phyloP scores from a whole-genome alignment of 441 rosid genomes.

The Iberis amara region DNA sequence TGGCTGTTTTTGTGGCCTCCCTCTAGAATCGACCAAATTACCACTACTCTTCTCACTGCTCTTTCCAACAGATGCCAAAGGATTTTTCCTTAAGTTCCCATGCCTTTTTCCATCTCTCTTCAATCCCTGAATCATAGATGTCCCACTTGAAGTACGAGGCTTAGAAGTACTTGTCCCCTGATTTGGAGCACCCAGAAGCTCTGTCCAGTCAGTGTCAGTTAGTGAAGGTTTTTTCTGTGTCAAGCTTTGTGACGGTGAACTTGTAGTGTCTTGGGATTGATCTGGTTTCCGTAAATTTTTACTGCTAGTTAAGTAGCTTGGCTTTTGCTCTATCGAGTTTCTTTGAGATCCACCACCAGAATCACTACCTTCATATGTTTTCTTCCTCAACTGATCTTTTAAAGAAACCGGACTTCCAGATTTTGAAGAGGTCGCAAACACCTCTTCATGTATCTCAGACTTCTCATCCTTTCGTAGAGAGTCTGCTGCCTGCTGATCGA shows the following conservation, averaged over 20 bases:
- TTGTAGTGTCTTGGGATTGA: slow-evolving; percentile 34
- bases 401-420: slow-evolving; percentile 52
- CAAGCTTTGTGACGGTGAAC: slow-evolving; percentile 24
- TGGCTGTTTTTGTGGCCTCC: slow-evolving; percentile 28
- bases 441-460: slow-evolving; percentile 45
- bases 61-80: slow-evolving; percentile 38
- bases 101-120: slow-evolving; percentile 48
- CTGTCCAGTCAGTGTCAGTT: slow-evolving; percentile 87
- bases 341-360: slow-evolving; percentile 40
- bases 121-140: slow-evolving; percentile 39
- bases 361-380: slow-evolving; percentile 37
- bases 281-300: slow-evolving; percentile 22
- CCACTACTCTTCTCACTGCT: slow-evolving; percentile 38
- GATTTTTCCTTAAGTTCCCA: slow-evolving; percentile 37
- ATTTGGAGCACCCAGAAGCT: slow-evolving; percentile 56
- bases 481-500: slow-evolving; percentile 95
- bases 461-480: slow-evolving; percentile 72
- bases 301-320: slow-evolving; percentile 21
- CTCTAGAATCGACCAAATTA: slow-evolving; percentile 30
- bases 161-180: slow-evolving; percentile 31
- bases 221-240: slow-evolving; percentile 41
- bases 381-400: slow-evolving; percentile 81
- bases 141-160: slow-evolving; percentile 38
- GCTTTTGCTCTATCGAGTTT: slow-evolving; percentile 34
- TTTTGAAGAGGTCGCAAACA: slow-evolving; percentile 39